Conservation (phyloP, 257 asterid genomes). For the Solanum piurae region DNA sequence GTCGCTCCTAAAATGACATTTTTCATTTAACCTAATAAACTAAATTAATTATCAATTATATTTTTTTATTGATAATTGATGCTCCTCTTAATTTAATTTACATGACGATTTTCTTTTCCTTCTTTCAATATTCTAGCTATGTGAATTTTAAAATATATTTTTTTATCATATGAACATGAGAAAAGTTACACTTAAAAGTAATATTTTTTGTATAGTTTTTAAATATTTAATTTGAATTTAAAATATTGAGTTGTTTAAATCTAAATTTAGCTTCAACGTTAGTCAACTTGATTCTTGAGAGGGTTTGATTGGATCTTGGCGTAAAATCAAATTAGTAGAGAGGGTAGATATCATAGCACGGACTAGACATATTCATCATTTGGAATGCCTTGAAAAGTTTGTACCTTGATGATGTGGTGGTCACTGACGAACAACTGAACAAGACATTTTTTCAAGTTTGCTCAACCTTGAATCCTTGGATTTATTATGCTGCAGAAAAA, state of each 20-base stretch:
- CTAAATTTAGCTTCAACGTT: no score
- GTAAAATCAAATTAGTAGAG: no score
- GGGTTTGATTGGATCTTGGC: fast-evolving
- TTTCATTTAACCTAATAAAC: not conserved
- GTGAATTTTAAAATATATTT: no score
- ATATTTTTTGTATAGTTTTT: no score
- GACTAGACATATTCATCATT: not conserved
- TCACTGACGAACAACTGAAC: not conserved
- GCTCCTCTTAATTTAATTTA: not conserved
- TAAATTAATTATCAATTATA: not conserved
- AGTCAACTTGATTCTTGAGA: no score
- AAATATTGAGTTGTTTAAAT: not conserved
- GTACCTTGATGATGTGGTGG: not conserved
- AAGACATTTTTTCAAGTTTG: not conserved
- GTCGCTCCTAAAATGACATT: not conserved
- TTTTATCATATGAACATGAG: no score
- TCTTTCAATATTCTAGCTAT: no score
- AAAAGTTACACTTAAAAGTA: no score
- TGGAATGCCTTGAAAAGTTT: not conserved
- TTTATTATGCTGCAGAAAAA: not conserved
- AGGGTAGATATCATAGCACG: not conserved
- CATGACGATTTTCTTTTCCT: no score
- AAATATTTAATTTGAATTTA: no score
- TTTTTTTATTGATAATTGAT: no score
- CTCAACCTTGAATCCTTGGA: not conserved